Evolutionary conservation across 2,329 filamentous ascomycete species (phyloP).

Genomic region (Periconia macrospinosa): DNA sequence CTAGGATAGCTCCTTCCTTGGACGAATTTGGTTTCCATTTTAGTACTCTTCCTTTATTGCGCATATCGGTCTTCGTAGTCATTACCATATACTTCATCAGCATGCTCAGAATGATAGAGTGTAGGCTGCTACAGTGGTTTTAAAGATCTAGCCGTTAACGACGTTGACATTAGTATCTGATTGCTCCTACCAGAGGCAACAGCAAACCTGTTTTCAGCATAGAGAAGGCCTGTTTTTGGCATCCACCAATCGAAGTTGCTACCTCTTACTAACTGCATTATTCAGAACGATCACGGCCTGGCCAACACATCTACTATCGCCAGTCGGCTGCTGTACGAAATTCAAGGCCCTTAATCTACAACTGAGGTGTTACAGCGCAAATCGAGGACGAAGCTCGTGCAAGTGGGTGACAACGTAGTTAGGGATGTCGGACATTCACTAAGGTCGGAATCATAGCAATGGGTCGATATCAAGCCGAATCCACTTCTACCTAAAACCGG

Average conservation of each 20-base stretch:
- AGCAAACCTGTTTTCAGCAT: conserved; percentile 45
- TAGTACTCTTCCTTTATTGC: no score
- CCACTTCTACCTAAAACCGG: no score
- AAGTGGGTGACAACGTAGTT: conserved; percentile 29
- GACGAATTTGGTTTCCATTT: no score
- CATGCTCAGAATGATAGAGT: no score
- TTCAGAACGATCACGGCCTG: conserved; percentile 34
- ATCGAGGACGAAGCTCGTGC: conserved; percentile 33
- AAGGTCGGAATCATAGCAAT: conserved; percentile 49
- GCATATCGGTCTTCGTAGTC: no score
- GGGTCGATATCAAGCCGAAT: conserved; percentile 51
- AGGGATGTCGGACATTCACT: conserved; percentile 39
- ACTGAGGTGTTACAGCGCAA: conserved; percentile 45
- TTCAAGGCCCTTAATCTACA: conserved; percentile 46
- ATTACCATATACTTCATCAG: no score
- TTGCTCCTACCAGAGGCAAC: no score
- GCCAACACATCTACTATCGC: conserved; percentile 36
- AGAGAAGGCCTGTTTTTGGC: conserved; percentile 14
- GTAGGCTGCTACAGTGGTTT: no score
- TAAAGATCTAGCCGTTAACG: no score
- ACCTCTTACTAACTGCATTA: background rate
- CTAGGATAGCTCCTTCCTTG: no score
- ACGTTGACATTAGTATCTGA: no score
- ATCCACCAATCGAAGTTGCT: background rate
- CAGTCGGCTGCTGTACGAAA: conserved; percentile 47